Base-by-base conservation (phyloP, 108 stramenopile genomes). In the Mediolabrus comicus region DNA sequence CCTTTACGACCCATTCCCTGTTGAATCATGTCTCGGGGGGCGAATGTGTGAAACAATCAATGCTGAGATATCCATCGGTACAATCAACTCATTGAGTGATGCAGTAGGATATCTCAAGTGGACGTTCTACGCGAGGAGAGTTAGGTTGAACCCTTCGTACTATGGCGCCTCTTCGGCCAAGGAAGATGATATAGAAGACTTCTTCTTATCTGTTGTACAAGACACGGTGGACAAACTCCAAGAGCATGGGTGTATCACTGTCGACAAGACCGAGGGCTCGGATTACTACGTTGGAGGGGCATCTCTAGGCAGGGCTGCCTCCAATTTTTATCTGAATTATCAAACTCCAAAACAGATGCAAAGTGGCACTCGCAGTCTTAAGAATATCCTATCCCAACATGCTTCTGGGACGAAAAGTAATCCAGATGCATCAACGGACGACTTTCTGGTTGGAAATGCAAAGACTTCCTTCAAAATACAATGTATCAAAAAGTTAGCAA, bases 1-100 rank as follows among this genome's bases (percentile, higher is more conserved):
- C 60, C 86, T 99, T 0, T 98, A 98, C 87, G 90, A 94, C 49
- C 98, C 99, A 4, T 99, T 98, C 63, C 99, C 99, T n/a, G 97
- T 99, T n/a, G 99, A 99, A 83, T 93, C 91, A 28, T 89, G 92
- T 39, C 82, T 99, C 8, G 65, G 77, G 11, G 88, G 70, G 36
- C 72, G 83, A 14, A 70, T 99, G 69, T 90, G 93, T 61, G 97
- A 98, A 82, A 97, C 95, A 61, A 56, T 99, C 16, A 98, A 95
- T 60, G 99, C 99, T 13, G 99, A 99, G 81, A 80, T 98, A 54
- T 87, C 92, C 3, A 81, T 84, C 28, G 96, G 95, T 3, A 93
- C 97, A 1, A 86, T 98, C 26, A 85, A 54, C 22, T 84, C 83
- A 9, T 22, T 83, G 19, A 53, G 70, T 28, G 97, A 98, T 62